Percentiles rank a stretch among this genome's conserved stretches.
phyloP scores from a whole-genome alignment of 352 stramenopile genomes.

The Phytophthora uliginosa region DNA sequence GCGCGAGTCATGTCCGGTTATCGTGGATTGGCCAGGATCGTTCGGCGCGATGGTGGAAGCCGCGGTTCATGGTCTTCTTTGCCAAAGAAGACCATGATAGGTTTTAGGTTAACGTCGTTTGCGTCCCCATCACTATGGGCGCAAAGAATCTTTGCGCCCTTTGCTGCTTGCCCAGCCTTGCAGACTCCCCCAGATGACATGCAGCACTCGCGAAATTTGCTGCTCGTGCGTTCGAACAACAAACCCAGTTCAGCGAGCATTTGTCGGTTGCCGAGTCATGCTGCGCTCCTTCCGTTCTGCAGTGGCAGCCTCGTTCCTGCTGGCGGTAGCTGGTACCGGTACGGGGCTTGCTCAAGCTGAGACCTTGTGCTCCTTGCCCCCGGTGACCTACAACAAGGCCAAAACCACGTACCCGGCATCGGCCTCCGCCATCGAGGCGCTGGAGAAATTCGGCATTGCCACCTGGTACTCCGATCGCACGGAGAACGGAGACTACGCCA shows the following conservation, averaged over 20 bases:
- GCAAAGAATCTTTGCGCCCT: no score
- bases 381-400: slow-evolving; percentile 52
- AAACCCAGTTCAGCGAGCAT: neutral
- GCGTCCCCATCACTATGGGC: no score
- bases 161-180: slow-evolving; percentile 11
- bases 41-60: slow-evolving; percentile 25
- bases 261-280: slow-evolving; percentile 17
- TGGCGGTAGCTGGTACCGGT: slow-evolving; percentile 3
- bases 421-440: slow-evolving; percentile 52
- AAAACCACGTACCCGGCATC: slow-evolving; percentile 57
- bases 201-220: slow-evolving; percentile 32
- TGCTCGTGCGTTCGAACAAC: slow-evolving; percentile 17
- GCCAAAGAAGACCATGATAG: no score
- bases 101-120: no score
- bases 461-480: slow-evolving; percentile 77
- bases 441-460: slow-evolving; percentile 66
- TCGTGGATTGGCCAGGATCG: slow-evolving; percentile 36
- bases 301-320: slow-evolving; percentile 17
- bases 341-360: slow-evolving; percentile 38
- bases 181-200: slow-evolving; percentile 13
- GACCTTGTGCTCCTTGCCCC: slow-evolving; percentile 60
- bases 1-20: slow-evolving; percentile 17
- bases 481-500: slow-evolving; percentile 48
- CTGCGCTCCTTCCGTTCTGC: slow-evolving; percentile 24
- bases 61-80: slow-evolving; percentile 13